Evolutionary conservation across 768 basidiomycete genomes (phyloP).

Genomic region (Lentinula detonsa): DNA sequence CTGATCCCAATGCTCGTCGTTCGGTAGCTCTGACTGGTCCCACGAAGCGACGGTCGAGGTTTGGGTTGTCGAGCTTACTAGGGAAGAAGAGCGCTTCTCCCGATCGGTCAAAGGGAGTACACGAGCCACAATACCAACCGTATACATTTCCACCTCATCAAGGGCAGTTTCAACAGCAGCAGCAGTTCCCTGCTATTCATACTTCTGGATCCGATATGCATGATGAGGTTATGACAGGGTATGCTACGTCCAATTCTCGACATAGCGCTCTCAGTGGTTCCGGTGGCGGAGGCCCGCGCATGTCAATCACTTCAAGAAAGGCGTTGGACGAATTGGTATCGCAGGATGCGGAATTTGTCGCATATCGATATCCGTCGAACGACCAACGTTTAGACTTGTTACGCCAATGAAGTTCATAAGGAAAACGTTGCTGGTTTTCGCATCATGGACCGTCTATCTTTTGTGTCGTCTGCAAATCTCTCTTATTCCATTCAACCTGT

Average conservation of each 20-base stretch:
- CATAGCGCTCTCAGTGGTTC: constrained; percentile 40
- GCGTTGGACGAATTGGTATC: constrained; percentile 74
- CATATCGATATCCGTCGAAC: constrained; percentile 81
- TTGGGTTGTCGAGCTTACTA: constrained; percentile 62
- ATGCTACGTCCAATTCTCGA: constrained; percentile 45
- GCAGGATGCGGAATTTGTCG: constrained; percentile 81
- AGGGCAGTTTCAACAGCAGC: constrained; percentile 9
- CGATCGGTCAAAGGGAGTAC: constrained; percentile 26
- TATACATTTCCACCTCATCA: neutral
- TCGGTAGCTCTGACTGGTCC: constrained; percentile 18
- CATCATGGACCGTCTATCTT: neutral
- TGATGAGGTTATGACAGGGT: constrained; percentile 41
- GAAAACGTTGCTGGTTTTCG: no score
- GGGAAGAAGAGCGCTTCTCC: constrained; percentile 39
- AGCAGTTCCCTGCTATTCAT: constrained; percentile 44
- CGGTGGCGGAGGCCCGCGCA: constrained; percentile 32
- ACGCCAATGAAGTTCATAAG: constrained; percentile 16
- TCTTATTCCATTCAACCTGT: neutral
- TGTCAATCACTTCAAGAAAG: constrained; percentile 64
- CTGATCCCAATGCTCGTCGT: neutral
- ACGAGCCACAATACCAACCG: constrained; percentile 22
- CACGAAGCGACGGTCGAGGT: constrained; percentile 67
- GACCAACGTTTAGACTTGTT: constrained; percentile 64
- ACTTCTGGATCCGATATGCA: constrained; percentile 39
- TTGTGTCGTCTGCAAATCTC: neutral